Conservation (phyloP, 192 early-diverging fungal species). For the Entomortierella parvispora region DNA sequence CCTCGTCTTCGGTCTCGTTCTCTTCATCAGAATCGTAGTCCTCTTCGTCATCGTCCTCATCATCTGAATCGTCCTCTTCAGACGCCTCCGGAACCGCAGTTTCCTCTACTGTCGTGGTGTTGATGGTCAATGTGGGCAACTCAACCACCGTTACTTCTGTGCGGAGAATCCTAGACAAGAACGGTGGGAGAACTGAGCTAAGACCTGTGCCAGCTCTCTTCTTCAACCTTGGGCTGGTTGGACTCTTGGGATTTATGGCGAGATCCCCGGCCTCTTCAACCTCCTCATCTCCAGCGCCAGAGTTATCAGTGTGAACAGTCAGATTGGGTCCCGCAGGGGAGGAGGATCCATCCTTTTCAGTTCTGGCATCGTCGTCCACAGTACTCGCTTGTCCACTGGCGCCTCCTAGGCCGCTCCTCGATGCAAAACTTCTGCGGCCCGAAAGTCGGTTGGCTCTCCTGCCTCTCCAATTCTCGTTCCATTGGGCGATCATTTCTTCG, state of each 20-base stretch:
- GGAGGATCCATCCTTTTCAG: not conserved
- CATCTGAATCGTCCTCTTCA: conserved; percentile 12
- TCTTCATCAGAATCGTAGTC: conserved; percentile 23
- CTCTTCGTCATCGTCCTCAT: conserved; percentile 21
- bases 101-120: conserved; percentile 42
- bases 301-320: too few species aligned
- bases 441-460: conserved; percentile 20
- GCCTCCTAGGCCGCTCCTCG: not conserved
- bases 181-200: conserved; percentile 22
- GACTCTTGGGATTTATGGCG: not conserved
- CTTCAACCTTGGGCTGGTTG: conserved; percentile 13
- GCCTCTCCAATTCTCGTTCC: conserved; percentile 45
- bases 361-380: not conserved
- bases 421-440: not conserved
- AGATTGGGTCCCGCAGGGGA: too few species aligned
- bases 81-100: conserved; percentile 9
- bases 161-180: conserved; percentile 29
- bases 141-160: conserved; percentile 41
- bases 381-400: not conserved
- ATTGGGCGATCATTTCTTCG: conserved; percentile 43
- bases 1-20: conserved; percentile 16
- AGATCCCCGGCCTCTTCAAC: not conserved
- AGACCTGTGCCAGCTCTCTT: conserved; percentile 33
- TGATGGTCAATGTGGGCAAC: conserved; percentile 40
- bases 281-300: not conserved